Percentiles rank a stretch among this genome's conserved stretches.
phyloP scores from a whole-genome alignment of 495 filamentous ascomycete genomes.

The Thermothielavioides terrestris region DNA sequence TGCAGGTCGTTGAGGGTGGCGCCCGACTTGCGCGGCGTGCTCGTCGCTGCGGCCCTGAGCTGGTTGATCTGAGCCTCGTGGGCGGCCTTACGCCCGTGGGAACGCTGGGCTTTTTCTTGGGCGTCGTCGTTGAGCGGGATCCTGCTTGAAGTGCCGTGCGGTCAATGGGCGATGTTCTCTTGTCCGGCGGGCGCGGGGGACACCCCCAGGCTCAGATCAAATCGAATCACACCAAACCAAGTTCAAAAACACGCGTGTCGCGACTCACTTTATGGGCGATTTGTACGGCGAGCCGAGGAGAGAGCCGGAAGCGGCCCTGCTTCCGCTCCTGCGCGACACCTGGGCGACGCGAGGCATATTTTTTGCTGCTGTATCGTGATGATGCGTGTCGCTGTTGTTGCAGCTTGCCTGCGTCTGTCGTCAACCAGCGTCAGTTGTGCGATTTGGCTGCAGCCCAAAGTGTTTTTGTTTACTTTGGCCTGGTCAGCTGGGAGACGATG shows the following conservation, averaged over 20 bases:
- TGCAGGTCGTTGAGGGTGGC: conserved; percentile 51
- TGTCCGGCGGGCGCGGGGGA: conserved; percentile 1
- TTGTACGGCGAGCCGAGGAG: conserved; percentile 47
- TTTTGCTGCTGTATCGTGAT: conserved; percentile 21
- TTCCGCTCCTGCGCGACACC: conserved; percentile 44
- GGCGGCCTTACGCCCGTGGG: conserved; percentile 78
- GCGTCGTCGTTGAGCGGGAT: conserved; percentile 96
- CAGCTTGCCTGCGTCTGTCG: not conserved
- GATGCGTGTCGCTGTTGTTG: too few relatives aligned
- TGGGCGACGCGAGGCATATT: conserved; percentile 76
- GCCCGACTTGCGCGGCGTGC: conserved; percentile 67
- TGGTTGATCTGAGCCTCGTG: conserved; percentile 89
- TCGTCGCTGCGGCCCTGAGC: conserved; percentile 69
- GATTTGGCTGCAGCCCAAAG: conserved; percentile 3
- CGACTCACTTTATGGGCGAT: conserved; percentile 60
- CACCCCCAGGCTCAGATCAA: not conserved
- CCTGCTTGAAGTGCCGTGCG: conserved; percentile 22
- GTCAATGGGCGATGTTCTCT: not conserved
- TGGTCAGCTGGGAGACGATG: not conserved
- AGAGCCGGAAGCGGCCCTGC: conserved; percentile 41
- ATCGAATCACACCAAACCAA: not conserved
- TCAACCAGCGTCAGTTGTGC: not conserved
- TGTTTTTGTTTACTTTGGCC: conserved; percentile 26
- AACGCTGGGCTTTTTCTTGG: conserved; percentile 78
- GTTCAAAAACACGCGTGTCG: not conserved